Evolutionary conservation across 2,329 filamentous ascomycete genomes (phyloP), one percentile per base, ranked within the genome.

Genomic region (Diaporthe amygdali): DNA sequence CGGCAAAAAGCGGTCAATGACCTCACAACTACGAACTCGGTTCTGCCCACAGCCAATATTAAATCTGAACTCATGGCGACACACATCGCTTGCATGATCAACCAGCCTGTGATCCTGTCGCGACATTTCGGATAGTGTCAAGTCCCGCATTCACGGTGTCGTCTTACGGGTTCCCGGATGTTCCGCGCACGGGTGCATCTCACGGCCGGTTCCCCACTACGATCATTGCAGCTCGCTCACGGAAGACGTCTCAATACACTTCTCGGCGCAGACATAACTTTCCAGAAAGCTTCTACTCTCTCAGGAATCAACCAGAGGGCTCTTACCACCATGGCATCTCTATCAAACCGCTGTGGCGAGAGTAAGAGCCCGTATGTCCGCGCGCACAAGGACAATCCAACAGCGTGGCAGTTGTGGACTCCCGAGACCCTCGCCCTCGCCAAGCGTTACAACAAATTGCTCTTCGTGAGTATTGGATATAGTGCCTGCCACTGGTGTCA

Each of bases 401-500:
- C 52, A 2, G 66, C 66, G 6, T 59, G 66, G 66, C 66, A 68
- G 41, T 22, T 68, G 6, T 68, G 44, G 66, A 68, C 66, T 52
- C 66, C 66, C 52, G 52, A 68, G 66, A 59, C 66, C 32, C 30
- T 59, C 17, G 66, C 59, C 30, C 7, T 68, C 17, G 66, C 66
- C 12, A 68, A 39, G 52, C 66, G 66, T 20, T 32, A 49, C 9
- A 68, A 51, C 30, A 68, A 22, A 30, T 52, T 59, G 17, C 52
- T 68, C n/a, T 68, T 68, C 25, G 66, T 68, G 30, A 68, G 66
- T 44, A 51, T 68, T 9, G 52, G 66, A 15, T 68, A 68, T 10
- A 68, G 52, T 59, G 66, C 66, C 14, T 68, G 52, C 12, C 52
- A 68, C 22, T 68, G 66, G 66, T 93, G 90, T 78, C 93, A 96